Base-by-base conservation (phyloP, 176 grass and related monocot species). In the Poa pratensis region DNA sequence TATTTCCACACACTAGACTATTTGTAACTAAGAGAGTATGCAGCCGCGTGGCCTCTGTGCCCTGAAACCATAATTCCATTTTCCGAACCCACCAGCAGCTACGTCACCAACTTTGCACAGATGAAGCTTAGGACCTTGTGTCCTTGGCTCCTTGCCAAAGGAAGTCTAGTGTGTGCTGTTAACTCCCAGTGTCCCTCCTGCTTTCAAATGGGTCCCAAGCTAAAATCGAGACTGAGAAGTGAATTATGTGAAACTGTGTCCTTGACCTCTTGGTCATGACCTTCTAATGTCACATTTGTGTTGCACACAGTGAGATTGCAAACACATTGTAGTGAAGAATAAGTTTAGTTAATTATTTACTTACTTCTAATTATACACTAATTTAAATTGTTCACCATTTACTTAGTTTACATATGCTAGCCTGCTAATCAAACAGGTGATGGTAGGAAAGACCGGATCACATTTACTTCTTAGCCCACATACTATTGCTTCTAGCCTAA, bases 401-500 rank as follows among this genome's bases (percentile, higher is more conserved):
- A 1, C 42, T 74, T 73, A 24, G 10, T 40, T 72, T 86, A 24
- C 80, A 46, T 35, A 49, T 72, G 17, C 17, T 43, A 40, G n/a
- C 19, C 66, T 42, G n/a, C 27, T 18, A 60, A 28, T 28, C 3
- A 58, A 72, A 50, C 30, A 43, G 65, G 20, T 19, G 27, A 64
- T 66, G 82, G 17, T 80, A 80, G 19, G 27, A 73, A 73, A 73
- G 17, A 49, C 20, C 9, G 34, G 59, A 62, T 51, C 17, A 48
- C 49, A 12, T 73, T 34, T 64, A 12, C 55, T 45, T 57, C 32
- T 32, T 32, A 69, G 6, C 24, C 16, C 16, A 42, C 22, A 13
- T 62, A 46, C 9, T 62, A 61, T 19, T 80, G 71, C 71, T 50
- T 50, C 43, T 74, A 74, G 23, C 43, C 45, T 74, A 78, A 34